Evolutionary conservation across 768 basidiomycete species (phyloP).

Genomic region (Lanmaoa pseudosensibilis): DNA sequence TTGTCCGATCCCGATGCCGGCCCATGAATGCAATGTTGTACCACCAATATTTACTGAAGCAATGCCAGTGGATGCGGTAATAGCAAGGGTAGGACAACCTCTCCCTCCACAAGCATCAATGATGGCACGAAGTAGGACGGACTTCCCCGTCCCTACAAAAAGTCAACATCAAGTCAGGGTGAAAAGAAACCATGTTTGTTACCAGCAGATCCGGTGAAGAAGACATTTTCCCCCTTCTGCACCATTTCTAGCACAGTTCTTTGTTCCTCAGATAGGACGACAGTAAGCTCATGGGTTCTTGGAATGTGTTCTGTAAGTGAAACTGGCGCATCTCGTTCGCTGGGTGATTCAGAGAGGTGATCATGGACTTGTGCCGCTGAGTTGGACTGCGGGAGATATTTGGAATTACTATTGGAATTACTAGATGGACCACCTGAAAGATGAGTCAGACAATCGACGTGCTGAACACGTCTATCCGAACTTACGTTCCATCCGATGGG

Average conservation of each 20-base stretch:
- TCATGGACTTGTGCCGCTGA: not conserved
- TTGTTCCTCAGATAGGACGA: constrained; percentile 56
- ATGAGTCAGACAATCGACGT: not conserved
- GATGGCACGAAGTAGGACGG: constrained; percentile 74
- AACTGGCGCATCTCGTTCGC: not conserved
- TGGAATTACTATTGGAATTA: too few species aligned
- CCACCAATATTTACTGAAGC: constrained; percentile 85
- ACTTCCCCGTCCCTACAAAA: constrained; percentile 73
- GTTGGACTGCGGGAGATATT: not conserved
- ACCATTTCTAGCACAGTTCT: constrained; percentile 50
- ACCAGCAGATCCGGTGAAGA: constrained; percentile 88
- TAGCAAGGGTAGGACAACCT: constrained; percentile 46
- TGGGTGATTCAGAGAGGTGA: not conserved
- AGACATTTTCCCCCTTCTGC: constrained; percentile 61
- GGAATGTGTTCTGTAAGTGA: not conserved
- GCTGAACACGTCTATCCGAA: not conserved
- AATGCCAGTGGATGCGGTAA: constrained; percentile 80
- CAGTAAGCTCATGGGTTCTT: constrained; percentile 9
- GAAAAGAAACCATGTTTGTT: not conserved
- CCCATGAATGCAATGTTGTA: constrained; percentile 78
- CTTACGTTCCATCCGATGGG: constrained; percentile 18
- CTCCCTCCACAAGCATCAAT: constrained; percentile 49
- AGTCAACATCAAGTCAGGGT: not conserved
- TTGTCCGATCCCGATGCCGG: constrained; percentile 74
- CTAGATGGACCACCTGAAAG: constrained; percentile 6